Conservation (phyloP, 371 early-diverging fungal genomes). For the Capillidium rhysosporum region DNA sequence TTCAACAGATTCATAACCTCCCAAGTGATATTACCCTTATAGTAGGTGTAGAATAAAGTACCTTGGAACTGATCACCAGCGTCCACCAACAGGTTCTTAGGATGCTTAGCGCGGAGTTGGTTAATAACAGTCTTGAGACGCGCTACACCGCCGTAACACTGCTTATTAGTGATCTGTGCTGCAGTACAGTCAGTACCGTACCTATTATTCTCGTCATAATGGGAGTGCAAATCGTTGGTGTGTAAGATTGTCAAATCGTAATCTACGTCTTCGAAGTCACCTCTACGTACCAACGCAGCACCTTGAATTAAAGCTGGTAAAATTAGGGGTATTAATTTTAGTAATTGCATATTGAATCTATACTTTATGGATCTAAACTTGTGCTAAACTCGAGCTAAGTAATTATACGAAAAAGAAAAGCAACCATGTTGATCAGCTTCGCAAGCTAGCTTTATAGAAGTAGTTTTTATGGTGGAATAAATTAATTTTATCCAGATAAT, state of each 20-base stretch:
- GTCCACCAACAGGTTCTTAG: conserved; percentile 22
- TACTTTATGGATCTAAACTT: no score
- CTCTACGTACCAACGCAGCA: background rate
- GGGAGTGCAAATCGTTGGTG: conserved; percentile 46
- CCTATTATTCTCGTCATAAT: conserved; percentile 26
- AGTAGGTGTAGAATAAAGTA: conserved; percentile 33
- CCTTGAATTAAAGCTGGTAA: background rate
- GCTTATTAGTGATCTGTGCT: conserved; percentile 14
- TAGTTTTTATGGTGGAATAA: no score
- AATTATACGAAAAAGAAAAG: no score
- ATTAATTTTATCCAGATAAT: no score
- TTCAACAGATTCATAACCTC: conserved; percentile 29
- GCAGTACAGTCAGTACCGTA: conserved; percentile 25
- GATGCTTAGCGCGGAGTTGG: conserved; percentile 17
- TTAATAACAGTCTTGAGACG: conserved; percentile 30
- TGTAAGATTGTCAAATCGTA: conserved; percentile 22
- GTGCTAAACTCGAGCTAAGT: no score
- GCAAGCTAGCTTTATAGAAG: no score
- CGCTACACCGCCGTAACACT: conserved; percentile 36
- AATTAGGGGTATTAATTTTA: background rate
- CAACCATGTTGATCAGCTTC: no score
- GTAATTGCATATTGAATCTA: no score
- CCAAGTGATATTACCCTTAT: conserved; percentile 23
- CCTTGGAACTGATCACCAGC: conserved; percentile 45
- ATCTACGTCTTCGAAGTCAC: conserved; percentile 9